These are phyloP conservation scores for Aethionema arabicum DNA, from an alignment of 345 rosid species.

Conservation along the genomic window DNA sequence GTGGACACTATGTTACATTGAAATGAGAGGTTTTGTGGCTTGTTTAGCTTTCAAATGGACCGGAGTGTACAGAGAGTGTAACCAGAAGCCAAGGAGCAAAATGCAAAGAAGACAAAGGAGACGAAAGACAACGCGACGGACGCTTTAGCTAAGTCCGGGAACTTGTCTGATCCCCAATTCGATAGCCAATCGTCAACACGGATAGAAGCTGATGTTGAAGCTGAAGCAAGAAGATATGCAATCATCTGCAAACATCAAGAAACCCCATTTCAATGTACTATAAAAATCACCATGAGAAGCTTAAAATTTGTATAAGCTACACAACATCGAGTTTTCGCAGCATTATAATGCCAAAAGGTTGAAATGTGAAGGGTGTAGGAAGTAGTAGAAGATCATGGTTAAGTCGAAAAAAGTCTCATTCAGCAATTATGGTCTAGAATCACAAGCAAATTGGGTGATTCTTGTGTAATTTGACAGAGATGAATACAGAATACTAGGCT, in stretches of 20 bases:
- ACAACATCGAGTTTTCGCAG: too few relatives aligned
- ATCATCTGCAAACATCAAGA: constrained; percentile 47
- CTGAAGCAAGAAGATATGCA: constrained; percentile 79
- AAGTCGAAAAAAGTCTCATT: too few relatives aligned
- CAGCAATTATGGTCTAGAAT: too few relatives aligned
- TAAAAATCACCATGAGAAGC: too few relatives aligned
- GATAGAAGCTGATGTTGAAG: constrained; percentile 79
- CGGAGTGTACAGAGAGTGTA: constrained; percentile 55
- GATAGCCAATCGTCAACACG: constrained; percentile 82
- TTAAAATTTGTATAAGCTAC: too few relatives aligned
- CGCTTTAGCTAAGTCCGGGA: constrained; percentile 77
- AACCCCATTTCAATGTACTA: not conserved
- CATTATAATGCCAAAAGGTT: too few relatives aligned
- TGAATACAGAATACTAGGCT: not conserved
- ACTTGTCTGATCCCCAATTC: constrained; percentile 81
- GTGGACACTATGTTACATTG: too few relatives aligned
- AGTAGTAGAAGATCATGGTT: too few relatives aligned
- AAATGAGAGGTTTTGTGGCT: not conserved
- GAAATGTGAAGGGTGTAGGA: too few relatives aligned
- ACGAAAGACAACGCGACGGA: constrained; percentile 62
- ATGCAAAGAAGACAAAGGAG: constrained; percentile 67
- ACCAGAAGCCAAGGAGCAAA: constrained; percentile 69
- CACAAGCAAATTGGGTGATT: too few relatives aligned
- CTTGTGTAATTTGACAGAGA: not conserved
- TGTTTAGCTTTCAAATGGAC: constrained; percentile 33